A percentile compares a stretch with the other conserved stretches of the same genome.
Conservation (phyloP, 345 rosid genomes). For the Capsella bursapastoris region DNA sequence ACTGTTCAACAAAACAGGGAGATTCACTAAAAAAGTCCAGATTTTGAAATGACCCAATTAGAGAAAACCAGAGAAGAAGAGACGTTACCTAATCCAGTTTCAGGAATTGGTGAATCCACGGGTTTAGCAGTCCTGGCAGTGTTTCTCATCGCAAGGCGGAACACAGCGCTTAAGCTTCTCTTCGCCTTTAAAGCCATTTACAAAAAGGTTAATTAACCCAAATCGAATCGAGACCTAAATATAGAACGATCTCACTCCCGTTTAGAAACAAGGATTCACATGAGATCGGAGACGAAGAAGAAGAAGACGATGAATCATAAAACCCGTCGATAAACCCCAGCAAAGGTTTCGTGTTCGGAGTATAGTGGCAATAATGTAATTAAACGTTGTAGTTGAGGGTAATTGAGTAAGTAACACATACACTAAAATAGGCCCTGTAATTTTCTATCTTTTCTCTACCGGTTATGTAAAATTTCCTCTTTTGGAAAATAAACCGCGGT, state of each 20-base stretch:
- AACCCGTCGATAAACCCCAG: conserved; percentile 34
- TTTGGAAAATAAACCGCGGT: background rate
- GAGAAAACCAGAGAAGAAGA: background rate
- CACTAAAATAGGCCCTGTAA: background rate
- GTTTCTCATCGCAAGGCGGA: conserved; percentile 21
- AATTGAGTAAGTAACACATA: background rate
- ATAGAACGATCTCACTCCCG: background rate
- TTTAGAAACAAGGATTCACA: background rate
- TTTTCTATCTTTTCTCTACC: conserved; percentile 7
- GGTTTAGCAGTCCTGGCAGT: background rate
- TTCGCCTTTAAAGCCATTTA: conserved; percentile 22
- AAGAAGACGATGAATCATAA: conserved; percentile 14
- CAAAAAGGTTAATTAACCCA: background rate
- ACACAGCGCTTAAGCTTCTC: background rate
- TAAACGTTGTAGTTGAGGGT: background rate
- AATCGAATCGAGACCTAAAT: background rate
- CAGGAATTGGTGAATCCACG: conserved; percentile 7
- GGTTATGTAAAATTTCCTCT: conserved; percentile 21
- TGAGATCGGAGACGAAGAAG: background rate
- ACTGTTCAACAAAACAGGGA: background rate
- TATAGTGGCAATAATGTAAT: conserved; percentile 27
- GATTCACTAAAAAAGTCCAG: background rate
- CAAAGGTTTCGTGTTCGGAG: background rate
- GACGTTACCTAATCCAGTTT: background rate
- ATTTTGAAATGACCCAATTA: conserved; percentile 2